Evolutionary conservation across 306 rosid species (phyloP).

Genomic region (Mucuna pruriens): DNA sequence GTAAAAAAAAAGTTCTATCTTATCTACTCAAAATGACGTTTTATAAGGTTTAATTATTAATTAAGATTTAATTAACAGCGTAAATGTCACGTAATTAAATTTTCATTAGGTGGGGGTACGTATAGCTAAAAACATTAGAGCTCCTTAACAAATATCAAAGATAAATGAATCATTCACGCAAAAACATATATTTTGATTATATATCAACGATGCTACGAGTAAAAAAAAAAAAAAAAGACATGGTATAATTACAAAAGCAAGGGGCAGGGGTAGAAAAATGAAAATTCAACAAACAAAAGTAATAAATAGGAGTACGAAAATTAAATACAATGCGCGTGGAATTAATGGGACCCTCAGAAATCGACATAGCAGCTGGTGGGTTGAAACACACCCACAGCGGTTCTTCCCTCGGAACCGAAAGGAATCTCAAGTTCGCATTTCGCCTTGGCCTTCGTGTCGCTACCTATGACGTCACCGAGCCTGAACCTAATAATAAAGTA

Average conservation of each 20-base stretch:
- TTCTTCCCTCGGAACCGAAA: conserved; percentile 36
- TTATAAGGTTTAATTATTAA: too few species aligned
- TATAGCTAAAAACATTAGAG: too few species aligned
- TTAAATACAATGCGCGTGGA: not conserved
- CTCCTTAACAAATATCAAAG: too few species aligned
- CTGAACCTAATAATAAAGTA: conserved; percentile 53
- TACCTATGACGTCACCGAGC: conserved; percentile 41
- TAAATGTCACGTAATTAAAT: too few species aligned
- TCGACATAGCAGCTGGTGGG: conserved; percentile 47
- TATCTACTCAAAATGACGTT: too few species aligned
- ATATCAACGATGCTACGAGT: too few species aligned
- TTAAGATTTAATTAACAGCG: too few species aligned
- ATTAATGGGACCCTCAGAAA: not conserved
- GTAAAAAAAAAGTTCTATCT: too few species aligned
- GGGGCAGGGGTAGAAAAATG: not conserved
- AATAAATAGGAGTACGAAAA: not conserved
- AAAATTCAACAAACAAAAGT: not conserved
- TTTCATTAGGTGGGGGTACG: too few species aligned
- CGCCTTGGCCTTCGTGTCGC: conserved; percentile 42
- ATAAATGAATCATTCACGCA: too few species aligned
- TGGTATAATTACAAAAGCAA: not conserved
- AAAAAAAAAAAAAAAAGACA: too few species aligned
- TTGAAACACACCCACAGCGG: conserved; percentile 24
- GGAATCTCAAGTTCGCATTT: conserved; percentile 65
- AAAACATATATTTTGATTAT: too few species aligned